phyloP scores from a whole-genome alignment of 73 alveolate genomes.

The Tetrahymena elliotti region DNA sequence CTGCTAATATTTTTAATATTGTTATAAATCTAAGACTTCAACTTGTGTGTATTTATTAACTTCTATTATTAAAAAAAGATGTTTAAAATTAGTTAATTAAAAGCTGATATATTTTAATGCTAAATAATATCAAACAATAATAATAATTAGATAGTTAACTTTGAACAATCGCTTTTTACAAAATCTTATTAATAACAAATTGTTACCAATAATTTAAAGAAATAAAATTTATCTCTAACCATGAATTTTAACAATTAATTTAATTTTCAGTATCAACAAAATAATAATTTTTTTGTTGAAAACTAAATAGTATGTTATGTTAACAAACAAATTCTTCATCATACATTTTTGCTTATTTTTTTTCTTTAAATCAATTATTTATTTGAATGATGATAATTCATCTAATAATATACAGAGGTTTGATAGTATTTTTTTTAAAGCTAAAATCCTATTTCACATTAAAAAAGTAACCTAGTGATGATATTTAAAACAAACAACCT shows the following conservation, averaged over 20 bases:
- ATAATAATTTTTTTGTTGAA: not conserved
- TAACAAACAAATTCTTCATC: no score
- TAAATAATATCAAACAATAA: not conserved
- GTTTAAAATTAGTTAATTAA: not conserved
- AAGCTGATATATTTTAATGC: not conserved
- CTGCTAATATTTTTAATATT: not conserved
- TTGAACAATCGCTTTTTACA: not conserved
- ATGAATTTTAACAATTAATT: not conserved
- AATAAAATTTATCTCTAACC: not conserved
- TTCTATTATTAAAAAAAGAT: not conserved
- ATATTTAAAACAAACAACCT: no score
- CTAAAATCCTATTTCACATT: no score
- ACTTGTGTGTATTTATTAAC: not conserved
- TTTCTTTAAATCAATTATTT: no score
- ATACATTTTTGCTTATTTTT: no score
- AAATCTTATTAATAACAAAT: not conserved
- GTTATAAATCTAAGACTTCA: no score
- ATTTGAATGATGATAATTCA: no score
- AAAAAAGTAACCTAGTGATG: no score
- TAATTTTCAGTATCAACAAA: not conserved
- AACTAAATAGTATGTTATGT: no score
- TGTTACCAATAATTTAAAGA: not conserved
- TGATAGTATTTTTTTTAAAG: no score
- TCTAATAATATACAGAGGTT: no score
- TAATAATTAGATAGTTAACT: not conserved